phyloP scores from a whole-genome alignment of 2,329 filamentous ascomycete species.

The Xylaria sp. region DNA sequence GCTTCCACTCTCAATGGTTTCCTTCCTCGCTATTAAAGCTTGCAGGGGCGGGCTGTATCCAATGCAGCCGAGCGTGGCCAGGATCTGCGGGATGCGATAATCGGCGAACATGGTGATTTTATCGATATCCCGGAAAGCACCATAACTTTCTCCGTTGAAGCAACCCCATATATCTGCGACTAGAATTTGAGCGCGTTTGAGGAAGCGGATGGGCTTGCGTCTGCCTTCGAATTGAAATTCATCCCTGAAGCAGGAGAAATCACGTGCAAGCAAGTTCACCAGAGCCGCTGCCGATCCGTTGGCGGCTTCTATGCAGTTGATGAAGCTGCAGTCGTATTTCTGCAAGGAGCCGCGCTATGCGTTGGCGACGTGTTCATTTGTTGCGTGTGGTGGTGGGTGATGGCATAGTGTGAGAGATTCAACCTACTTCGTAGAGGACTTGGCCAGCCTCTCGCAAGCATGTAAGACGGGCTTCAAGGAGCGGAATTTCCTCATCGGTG shows the following conservation, averaged over 20 bases:
- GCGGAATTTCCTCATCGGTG: conserved; percentile 86
- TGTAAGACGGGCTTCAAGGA: conserved; percentile 79
- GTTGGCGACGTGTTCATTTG: conserved; percentile 33
- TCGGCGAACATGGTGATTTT: conserved; percentile 99
- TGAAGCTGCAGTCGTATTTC: conserved; percentile 80
- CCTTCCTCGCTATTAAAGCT: conserved; percentile 71
- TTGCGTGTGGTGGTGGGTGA: conserved; percentile 33
- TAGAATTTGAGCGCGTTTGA: conserved; percentile 95
- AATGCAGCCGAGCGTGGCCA: conserved; percentile 84
- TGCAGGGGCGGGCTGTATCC: conserved; percentile 85
- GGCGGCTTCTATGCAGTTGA: conserved; percentile 78
- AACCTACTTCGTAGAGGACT: conserved; percentile 78
- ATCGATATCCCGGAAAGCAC: conserved; percentile 88
- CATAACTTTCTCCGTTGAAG: conserved; percentile 83
- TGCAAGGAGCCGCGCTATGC: conserved; percentile 52
- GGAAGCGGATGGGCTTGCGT: conserved; percentile 76
- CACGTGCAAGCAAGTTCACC: conserved; percentile 84
- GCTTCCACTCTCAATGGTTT: conserved; percentile 75
- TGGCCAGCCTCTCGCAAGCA: conserved; percentile 86
- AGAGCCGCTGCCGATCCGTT: conserved; percentile 83
- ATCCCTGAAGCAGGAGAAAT: conserved; percentile 89
- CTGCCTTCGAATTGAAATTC: conserved; percentile 79
- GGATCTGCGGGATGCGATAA: conserved; percentile 94
- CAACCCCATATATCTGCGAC: conserved; percentile 97
- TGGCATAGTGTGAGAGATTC: conserved; percentile 32